Conservation (phyloP, 1,139 yeast genomes). For the Diutina rugosa region DNA sequence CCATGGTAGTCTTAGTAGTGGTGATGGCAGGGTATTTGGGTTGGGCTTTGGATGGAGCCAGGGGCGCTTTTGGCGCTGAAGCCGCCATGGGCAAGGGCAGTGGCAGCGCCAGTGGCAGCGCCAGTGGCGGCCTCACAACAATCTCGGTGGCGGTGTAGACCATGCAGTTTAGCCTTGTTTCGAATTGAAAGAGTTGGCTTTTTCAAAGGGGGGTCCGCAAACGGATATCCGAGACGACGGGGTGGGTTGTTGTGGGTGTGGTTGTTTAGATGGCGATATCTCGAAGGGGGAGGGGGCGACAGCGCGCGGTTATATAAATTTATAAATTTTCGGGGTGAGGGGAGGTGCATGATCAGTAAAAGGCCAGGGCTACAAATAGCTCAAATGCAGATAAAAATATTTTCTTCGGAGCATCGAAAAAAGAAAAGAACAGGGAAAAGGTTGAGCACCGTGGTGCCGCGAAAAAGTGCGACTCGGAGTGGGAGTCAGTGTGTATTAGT, state of each 20-base stretch:
- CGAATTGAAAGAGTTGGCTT: too few relatives aligned
- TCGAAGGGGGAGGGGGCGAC: background rate
- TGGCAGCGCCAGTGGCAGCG: background rate
- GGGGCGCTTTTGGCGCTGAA: too few relatives aligned
- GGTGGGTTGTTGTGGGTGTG: background rate
- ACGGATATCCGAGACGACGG: background rate
- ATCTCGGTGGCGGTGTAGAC: background rate
- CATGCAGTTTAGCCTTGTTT: background rate
- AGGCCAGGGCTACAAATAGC: too few relatives aligned
- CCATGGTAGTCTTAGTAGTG: too few relatives aligned
- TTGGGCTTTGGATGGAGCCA: too few relatives aligned
- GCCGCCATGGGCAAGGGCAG: too few relatives aligned
- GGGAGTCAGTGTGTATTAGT: too few relatives aligned
- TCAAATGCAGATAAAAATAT: too few relatives aligned
- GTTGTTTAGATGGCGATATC: background rate
- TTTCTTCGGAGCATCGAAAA: background rate
- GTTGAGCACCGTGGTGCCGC: background rate
- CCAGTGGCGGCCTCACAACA: background rate
- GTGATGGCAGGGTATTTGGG: too few relatives aligned
- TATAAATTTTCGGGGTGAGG: slow-evolving; percentile 1
- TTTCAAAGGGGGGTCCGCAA: background rate
- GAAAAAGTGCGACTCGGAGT: background rate
- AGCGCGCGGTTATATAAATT: too few relatives aligned
- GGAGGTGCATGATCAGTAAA: background rate
- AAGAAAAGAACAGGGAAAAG: background rate